Conservation (phyloP, 1,284 basidiomycete genomes). For the Termitomyces sp. region DNA sequence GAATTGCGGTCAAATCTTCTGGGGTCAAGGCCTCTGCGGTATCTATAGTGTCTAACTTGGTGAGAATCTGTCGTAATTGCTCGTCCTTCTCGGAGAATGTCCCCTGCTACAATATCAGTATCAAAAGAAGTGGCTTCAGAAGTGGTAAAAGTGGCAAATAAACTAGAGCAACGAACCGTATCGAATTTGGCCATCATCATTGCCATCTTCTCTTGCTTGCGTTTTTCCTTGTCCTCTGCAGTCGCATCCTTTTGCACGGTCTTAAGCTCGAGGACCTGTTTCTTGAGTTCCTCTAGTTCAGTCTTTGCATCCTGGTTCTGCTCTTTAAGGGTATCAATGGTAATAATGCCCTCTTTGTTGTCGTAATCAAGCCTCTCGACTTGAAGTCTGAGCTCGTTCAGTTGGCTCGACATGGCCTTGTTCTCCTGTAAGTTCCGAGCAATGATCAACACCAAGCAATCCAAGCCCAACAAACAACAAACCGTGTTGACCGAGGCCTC, state of each 20-base stretch:
- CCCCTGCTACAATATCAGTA: conserved; percentile 52
- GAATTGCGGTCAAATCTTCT: conserved; percentile 77
- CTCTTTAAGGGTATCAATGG: conserved; percentile 95
- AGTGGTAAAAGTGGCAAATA: conserved; percentile 11
- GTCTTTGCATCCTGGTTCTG: conserved; percentile 85
- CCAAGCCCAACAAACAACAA: conserved; percentile 15
- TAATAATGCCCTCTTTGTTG: conserved; percentile 91
- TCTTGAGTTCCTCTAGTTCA: conserved; percentile 89
- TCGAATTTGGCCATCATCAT: conserved; percentile 99
- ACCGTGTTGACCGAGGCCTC: conserved; percentile 75
- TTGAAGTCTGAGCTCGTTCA: conserved; percentile 90
- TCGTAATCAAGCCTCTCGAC: conserved; percentile 93
- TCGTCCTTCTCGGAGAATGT: conserved; percentile 93
- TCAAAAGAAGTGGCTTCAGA: conserved; percentile 7
- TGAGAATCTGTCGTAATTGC: conserved; percentile 77
- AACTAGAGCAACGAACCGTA: conserved; percentile 51
- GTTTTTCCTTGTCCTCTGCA: conserved; percentile 95
- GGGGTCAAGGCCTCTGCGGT: conserved; percentile 57
- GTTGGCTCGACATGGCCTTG: conserved; percentile 83
- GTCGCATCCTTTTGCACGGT: conserved; percentile 79
- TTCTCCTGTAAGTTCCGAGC: conserved; percentile 63
- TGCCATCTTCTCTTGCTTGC: conserved; percentile 99
- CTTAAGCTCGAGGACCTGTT: conserved; percentile 77
- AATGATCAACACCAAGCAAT: conserved; percentile 3
- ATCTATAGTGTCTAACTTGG: conserved; percentile 79